A percentile compares a stretch with the other conserved stretches of the same genome.
These are phyloP conservation scores for Polytrichum commune DNA, from an alignment of 225 moss, liverwort and hornwort species.

Conservation along the genomic window DNA sequence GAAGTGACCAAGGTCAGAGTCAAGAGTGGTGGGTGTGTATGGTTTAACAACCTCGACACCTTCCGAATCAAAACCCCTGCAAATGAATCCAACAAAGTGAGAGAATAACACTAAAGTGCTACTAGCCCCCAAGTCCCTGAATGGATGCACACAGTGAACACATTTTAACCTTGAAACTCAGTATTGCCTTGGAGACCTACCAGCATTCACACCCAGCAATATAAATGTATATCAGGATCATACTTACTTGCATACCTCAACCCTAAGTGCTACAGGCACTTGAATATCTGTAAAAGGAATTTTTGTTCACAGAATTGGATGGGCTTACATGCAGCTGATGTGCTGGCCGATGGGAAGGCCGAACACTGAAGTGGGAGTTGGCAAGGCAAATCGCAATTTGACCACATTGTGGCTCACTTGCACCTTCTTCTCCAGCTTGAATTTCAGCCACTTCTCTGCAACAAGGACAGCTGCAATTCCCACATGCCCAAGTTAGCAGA, in stretches of 20 bases:
- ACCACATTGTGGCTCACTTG: conserved; percentile 93
- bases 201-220: too few species aligned
- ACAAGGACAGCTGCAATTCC: conserved; percentile 56
- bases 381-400: conserved; percentile 75
- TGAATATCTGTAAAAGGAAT: too few species aligned
- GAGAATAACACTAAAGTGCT: too few species aligned
- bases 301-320: too few species aligned
- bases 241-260: too few species aligned
- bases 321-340: conserved; percentile 86
- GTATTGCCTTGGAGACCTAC: too few species aligned
- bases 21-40: conserved; percentile 94
- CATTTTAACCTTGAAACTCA: too few species aligned
- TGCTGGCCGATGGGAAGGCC: conserved; percentile 98
- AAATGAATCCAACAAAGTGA: not conserved
- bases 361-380: conserved; percentile 70
- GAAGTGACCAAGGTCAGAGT: conserved; percentile 77
- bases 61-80: conserved; percentile 73
- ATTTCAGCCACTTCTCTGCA: conserved; percentile 68
- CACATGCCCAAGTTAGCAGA: not conserved
- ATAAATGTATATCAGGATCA: too few species aligned
- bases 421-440: conserved; percentile 66
- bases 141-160: too few species aligned
- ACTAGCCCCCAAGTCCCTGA: too few species aligned
- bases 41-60: conserved; percentile 87
- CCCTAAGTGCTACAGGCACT: too few species aligned